Evolutionary conservation across 129 eudicot species (phyloP).

Genomic region (carrot (Daucus carota)): DNA sequence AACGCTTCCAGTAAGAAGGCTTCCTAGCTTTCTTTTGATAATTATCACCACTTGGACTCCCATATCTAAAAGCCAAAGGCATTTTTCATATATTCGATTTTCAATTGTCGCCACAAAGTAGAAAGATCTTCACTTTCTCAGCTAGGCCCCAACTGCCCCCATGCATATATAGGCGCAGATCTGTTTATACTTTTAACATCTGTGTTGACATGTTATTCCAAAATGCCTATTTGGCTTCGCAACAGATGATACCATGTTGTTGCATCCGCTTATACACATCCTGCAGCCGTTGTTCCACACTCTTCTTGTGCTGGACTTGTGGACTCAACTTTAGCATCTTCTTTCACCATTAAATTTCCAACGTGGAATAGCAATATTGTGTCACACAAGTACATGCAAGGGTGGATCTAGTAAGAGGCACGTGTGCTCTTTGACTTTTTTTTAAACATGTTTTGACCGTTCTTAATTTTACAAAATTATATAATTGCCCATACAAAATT

Average conservation of each 20-base stretch:
- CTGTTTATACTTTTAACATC: no score
- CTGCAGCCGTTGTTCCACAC: conserved; percentile 22
- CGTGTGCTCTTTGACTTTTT: no score
- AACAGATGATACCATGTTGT: neutral
- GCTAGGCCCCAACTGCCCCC: neutral
- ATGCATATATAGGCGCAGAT: no score
- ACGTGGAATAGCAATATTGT: neutral
- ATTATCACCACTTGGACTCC: neutral
- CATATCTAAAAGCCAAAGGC: neutral
- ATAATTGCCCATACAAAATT: no score
- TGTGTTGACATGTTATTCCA: no score
- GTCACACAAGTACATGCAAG: neutral
- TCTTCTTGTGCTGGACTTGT: conserved; percentile 8
- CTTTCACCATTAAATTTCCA: neutral
- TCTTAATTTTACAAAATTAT: no score
- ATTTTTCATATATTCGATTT: neutral
- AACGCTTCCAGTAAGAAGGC: no score
- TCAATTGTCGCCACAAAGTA: neutral
- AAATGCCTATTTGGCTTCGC: conserved; percentile 15
- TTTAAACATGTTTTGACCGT: no score
- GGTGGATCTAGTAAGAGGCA: no score
- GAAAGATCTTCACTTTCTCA: neutral
- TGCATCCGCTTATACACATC: conserved; percentile 11
- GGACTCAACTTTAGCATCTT: neutral
- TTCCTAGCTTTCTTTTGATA: no score